Percentiles rank a stretch among this genome's conserved stretches.
Conservation (phyloP, 257 asterid species). For the Ligustrum vulgare region DNA sequence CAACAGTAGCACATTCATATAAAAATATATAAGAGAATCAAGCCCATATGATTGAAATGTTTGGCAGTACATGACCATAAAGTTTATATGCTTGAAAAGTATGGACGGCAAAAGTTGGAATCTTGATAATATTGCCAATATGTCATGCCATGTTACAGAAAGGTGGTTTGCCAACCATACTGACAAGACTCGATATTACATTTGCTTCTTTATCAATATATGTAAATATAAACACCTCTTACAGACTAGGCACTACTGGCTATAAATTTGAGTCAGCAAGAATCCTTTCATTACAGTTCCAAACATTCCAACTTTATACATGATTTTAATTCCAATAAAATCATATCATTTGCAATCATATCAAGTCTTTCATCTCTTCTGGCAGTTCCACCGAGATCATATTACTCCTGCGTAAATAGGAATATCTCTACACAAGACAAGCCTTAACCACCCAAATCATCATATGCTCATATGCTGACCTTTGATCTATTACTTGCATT, state of each 20-base stretch:
- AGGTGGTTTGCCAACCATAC: background rate
- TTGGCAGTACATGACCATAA: background rate
- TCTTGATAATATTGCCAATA: background rate
- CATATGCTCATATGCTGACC: background rate
- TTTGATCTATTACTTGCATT: too few relatives aligned
- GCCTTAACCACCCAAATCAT: background rate
- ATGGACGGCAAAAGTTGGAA: background rate
- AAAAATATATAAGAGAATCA: background rate
- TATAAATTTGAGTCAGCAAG: background rate
- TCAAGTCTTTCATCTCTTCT: background rate
- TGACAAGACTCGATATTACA: background rate
- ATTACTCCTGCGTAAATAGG: background rate
- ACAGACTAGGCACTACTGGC: background rate
- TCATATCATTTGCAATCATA: background rate
- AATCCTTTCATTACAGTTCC: background rate
- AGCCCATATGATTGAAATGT: background rate
- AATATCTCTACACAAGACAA: background rate
- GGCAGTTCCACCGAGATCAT: background rate
- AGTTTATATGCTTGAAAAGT: background rate
- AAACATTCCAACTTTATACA: background rate
- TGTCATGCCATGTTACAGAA: background rate
- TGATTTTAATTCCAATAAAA: background rate
- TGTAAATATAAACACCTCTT: background rate
- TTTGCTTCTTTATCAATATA: background rate
- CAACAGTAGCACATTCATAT: background rate